These are phyloP conservation scores for Closterium sp. DNA, from an alignment of 139 green algal genomes.

Conservation along the genomic window DNA sequence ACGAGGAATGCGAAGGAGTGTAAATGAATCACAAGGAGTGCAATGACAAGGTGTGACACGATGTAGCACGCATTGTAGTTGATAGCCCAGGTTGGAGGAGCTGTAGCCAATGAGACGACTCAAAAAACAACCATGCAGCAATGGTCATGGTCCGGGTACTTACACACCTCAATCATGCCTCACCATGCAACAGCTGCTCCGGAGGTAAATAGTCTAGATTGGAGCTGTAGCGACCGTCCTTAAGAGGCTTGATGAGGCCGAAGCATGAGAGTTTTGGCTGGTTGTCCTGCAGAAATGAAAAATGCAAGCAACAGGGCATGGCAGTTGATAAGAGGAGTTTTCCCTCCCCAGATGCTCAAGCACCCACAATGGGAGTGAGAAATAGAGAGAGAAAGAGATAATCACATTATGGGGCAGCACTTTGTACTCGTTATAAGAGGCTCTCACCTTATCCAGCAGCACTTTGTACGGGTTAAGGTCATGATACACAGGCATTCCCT, in stretches of 20 bases:
- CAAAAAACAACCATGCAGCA: no score
- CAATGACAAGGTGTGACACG: background rate
- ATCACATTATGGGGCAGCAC: background rate
- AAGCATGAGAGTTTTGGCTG: background rate
- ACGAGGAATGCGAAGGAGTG: no score
- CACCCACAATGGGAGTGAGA: no score
- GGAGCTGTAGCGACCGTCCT: background rate
- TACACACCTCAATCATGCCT: background rate
- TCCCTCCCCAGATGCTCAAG: no score
- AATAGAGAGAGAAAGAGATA: no score
- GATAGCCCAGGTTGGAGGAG: no score
- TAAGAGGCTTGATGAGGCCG: background rate
- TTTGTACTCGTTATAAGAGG: background rate
- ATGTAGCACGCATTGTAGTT: background rate
- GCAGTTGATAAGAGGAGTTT: no score
- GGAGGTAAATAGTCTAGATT: background rate
- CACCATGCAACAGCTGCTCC: background rate
- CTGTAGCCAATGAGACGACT: no score
- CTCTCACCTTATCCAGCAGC: background rate
- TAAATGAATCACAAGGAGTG: no score
- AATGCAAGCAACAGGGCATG: background rate
- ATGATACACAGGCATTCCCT: background rate
- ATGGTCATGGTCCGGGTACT: no score
- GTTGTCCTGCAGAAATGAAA: background rate
- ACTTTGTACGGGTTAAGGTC: slow-evolving; percentile 3